These are phyloP conservation scores for Prinsepia uniflora DNA, from an alignment of 306 rosid species.

Conservation along the genomic window DNA sequence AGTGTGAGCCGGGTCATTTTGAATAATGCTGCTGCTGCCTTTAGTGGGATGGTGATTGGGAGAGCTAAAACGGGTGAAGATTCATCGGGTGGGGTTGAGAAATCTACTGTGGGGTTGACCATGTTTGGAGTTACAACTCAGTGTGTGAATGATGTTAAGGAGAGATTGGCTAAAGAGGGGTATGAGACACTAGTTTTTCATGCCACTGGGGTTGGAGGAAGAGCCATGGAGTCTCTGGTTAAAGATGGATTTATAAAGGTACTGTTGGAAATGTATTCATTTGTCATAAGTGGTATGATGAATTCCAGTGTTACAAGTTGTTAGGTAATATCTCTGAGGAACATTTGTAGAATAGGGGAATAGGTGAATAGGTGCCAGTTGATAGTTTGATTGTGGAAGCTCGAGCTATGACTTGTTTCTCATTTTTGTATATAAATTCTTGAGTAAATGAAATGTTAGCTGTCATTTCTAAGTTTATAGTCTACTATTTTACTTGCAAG, in stretches of 20 bases:
- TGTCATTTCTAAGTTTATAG: background rate
- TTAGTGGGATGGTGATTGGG: constrained; percentile 85
- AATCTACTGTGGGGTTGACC: constrained; percentile 68
- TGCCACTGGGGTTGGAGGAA: constrained; percentile 94
- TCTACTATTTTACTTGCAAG: background rate
- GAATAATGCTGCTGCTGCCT: constrained; percentile 78
- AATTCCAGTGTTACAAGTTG: background rate
- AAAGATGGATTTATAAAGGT: constrained; percentile 87
- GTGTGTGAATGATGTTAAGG: constrained; percentile 65
- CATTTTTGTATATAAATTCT: background rate
- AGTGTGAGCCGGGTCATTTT: constrained; percentile 67
- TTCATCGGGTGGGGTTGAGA: constrained; percentile 30
- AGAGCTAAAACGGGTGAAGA: constrained; percentile 41
- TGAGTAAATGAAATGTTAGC: background rate
- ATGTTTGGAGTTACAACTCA: constrained; percentile 93
- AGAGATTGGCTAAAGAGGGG: constrained; percentile 67
- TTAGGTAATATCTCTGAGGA: background rate
- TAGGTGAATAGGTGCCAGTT: background rate
- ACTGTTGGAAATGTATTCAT: background rate
- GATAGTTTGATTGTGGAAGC: constrained; percentile 4
- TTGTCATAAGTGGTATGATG: background rate
- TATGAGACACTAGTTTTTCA: constrained; percentile 82
- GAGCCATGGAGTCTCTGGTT: constrained; percentile 91
- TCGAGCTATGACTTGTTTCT: background rate
- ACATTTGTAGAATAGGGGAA: background rate